These are phyloP conservation scores for Phytopythium boreale DNA, from an alignment of 352 stramenopile species.

Conservation along the genomic window DNA sequence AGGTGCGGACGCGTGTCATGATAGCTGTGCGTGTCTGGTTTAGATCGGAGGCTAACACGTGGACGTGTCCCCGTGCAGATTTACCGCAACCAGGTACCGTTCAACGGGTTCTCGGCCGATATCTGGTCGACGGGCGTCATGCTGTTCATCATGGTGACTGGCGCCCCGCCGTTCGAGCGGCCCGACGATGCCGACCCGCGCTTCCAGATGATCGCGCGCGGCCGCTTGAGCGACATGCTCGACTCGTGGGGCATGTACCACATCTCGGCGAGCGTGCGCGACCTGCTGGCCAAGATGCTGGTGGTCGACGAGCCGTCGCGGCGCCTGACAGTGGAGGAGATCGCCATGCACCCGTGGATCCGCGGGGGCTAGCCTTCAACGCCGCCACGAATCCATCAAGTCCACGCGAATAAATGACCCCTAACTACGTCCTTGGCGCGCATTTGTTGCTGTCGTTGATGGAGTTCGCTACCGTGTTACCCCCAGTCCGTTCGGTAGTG, in stretches of 20 bases:
- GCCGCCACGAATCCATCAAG: conserved; percentile 16
- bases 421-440: neutral
- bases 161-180: conserved; percentile 89
- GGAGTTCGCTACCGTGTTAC: conserved; percentile 9
- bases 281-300: conserved; percentile 77
- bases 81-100: conserved; percentile 87
- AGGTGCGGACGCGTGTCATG: conserved; percentile 33
- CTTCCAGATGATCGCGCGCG: conserved; percentile 84
- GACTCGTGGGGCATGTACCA: conserved; percentile 86
- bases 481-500: conserved; percentile 56
- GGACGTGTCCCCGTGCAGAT: conserved; percentile 37
- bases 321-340: conserved; percentile 79
- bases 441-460: conserved; percentile 9
- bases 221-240: conserved; percentile 81
- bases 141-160: conserved; percentile 94
- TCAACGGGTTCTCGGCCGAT: conserved; percentile 91
- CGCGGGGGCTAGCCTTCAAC: conserved; percentile 42
- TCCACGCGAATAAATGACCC: neutral
- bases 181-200: conserved; percentile 76
- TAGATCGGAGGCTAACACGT: neutral
- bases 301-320: conserved; percentile 75
- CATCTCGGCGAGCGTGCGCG: conserved; percentile 64
- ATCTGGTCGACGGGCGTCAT: conserved; percentile 94
- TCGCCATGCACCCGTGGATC: conserved; percentile 81
- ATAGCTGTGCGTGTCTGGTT: neutral